Evolutionary conservation across 345 rosid genomes (phyloP).

Genomic region (Citrus inodora): DNA sequence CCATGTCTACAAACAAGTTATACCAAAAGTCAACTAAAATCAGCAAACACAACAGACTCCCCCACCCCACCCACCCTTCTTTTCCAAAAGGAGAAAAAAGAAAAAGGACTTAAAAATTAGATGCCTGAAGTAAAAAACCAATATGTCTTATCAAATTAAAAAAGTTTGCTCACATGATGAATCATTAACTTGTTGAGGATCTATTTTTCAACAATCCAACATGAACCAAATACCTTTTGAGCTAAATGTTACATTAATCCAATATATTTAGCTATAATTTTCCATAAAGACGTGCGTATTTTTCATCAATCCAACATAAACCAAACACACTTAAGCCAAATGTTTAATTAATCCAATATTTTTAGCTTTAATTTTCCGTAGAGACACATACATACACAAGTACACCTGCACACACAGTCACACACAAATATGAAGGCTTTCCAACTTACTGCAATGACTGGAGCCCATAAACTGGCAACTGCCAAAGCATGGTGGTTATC

Average conservation of each 20-base stretch:
- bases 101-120: neutral
- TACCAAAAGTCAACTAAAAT: neutral
- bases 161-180: neutral
- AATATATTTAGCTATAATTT: neutral
- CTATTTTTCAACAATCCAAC: neutral
- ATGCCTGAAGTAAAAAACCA: neutral
- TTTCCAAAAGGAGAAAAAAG: neutral
- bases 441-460: slow-evolving; percentile 83
- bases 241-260: neutral
- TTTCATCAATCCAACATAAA: slow-evolving; percentile 3
- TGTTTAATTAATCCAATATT: neutral
- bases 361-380: neutral
- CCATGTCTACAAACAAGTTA: neutral
- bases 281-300: neutral
- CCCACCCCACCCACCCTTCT: neutral
- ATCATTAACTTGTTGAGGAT: neutral
- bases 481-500: slow-evolving; percentile 93
- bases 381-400: neutral
- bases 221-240: neutral
- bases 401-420: neutral
- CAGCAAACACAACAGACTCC: neutral
- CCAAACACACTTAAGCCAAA: neutral
- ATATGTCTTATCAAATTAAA: neutral
- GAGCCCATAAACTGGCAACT: slow-evolving; percentile 86
- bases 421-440: neutral